Percentiles rank a stretch among this genome's conserved stretches.
Evolutionary conservation across 2,329 filamentous ascomycete species (phyloP).

Genomic region (Exserohilum turcica): DNA sequence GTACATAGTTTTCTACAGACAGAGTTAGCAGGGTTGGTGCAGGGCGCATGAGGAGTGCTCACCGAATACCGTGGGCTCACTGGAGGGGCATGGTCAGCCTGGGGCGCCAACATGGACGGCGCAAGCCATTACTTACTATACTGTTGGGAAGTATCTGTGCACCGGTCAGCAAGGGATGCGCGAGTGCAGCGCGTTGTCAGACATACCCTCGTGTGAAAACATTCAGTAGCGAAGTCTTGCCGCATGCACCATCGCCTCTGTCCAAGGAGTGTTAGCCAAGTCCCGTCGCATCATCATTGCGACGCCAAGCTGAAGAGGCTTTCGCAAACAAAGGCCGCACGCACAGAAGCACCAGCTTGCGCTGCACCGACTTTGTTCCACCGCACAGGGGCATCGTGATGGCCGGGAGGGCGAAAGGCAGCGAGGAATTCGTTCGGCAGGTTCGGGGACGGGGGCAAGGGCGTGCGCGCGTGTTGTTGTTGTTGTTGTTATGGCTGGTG

Average conservation of each 20-base stretch:
- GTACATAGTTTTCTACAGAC: slow-evolving; percentile 88
- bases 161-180: slow-evolving; percentile 20
- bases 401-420: slow-evolving; percentile 15
- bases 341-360: slow-evolving; percentile 93
- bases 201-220: slow-evolving; percentile 96
- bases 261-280: slow-evolving; percentile 27
- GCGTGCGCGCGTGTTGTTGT: slow-evolving; percentile 28
- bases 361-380: slow-evolving; percentile 77
- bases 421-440: slow-evolving; percentile 33
- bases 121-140: slow-evolving; percentile 71
- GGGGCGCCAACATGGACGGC: slow-evolving; percentile 11
- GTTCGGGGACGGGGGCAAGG: slow-evolving; percentile 24
- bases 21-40: slow-evolving; percentile 27
- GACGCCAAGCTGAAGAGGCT: slow-evolving; percentile 13
- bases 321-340: slow-evolving; percentile 45
- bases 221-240: slow-evolving; percentile 95
- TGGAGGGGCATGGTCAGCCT: slow-evolving; percentile 41
- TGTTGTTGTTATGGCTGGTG: no score
- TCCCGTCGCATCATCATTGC: slow-evolving; percentile 24
- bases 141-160: slow-evolving; percentile 88
- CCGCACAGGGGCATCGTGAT: slow-evolving; percentile 55
- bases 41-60: slow-evolving; percentile 8
- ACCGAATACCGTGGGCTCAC: slow-evolving; percentile 91
- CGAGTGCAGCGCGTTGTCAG: slow-evolving; percentile 18
- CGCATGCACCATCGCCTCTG: slow-evolving; percentile 93